Base-by-base conservation (phyloP, 306 rosid species). In the Ammopiptanthus mongolicus region DNA sequence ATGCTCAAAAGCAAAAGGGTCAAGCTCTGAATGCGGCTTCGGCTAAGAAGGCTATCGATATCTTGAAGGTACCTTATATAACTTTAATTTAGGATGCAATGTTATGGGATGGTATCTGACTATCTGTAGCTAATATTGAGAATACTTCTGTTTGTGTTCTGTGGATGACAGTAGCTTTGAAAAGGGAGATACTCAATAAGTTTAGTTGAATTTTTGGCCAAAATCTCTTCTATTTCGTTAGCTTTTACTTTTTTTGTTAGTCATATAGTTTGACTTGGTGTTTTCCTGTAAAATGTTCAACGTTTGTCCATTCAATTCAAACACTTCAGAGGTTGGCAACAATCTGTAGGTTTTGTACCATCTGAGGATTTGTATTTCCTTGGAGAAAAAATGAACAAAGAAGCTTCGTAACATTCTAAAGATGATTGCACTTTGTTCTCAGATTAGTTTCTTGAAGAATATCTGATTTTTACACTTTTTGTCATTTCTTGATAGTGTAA, bases 1-100 rank as follows among this genome's bases (percentile, higher is more conserved):
- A 84, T 85, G 99, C 99, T 37, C 98, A 96, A 79, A 96, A 96
- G 84, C 98, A 92, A 69, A 96, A 96, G 77, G 99, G 97, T 83
- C 96, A 96, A 89, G 85, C 92, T 72, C 44, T 90, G 82, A 85
- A 90, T 81, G 93, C 97, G 9, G 86, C 90, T 59, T 90, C 98
- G 8, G 84, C 99, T 76, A 96, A 96, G 79, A 92, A 90, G 79
- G 97, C 99, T 14, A 82, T 96, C 22, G 97, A 96, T 82, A 80
- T 96, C 61, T 80, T 96, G 71, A 96, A 96, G 98, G 99, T 96
- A 74, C 6, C 42, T 42, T 8, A 3, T 39, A 22, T 53, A 76
- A 22, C 58, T 77, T 75, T 34, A n/a, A 39, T 31, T 73, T 79
- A 65, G 23, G 48, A 33, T 66, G 64, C 51, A 46, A 21, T 77